Base-by-base conservation (phyloP, 768 basidiomycete genomes). In the Lactifluus echinatus region DNA sequence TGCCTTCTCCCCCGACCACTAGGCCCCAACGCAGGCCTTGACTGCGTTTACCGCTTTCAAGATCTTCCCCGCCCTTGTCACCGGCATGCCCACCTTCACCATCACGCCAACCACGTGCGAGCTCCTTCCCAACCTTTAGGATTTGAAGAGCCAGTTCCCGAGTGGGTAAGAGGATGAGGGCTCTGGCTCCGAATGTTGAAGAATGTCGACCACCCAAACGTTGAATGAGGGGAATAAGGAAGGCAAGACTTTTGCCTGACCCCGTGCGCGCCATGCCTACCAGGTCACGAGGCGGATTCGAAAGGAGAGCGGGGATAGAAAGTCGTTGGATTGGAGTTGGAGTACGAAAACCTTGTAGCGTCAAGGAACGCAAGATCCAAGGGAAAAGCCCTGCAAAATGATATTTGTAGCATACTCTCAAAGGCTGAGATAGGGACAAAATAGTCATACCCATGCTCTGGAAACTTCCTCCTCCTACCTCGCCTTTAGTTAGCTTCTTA, bases 181-280 rank as follows among this genome's bases (percentile, higher is more conserved):
- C 91, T 24, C 93, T 79, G 6, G 90, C 84, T 37, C 93, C 93
- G 63, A 93, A 93, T 0, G 82, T 73, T 11, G 83, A 79, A 0
- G 83, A 78, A 67, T 96, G 93, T 34, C 83, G 75, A 8, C 90
- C 89, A 6, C 87, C 83, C 8, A 99, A 79, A 45, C 91, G 80
- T 56, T 94, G 89, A 0, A 96, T 76, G 15, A 99, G 79, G 49
- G 96, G 96, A 24, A 98, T 75, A 78, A 98, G 82, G 69, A 94
- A 99, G 19, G 95, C 95, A 34, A 99, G 80, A 10, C 94, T 94
- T 74, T 98, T 98, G 58, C 96, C 96, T 2, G 93, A 96, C 40
- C 96, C 96, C 4, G 96, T 99, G 36, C 96, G 81, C 36, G 96
- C 95, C 96, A 98, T 99, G 40, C 92, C 95, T 14, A 98, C 92